Evolutionary conservation across 345 rosid genomes (phyloP).

Genomic region (Raphanus sativus): DNA sequence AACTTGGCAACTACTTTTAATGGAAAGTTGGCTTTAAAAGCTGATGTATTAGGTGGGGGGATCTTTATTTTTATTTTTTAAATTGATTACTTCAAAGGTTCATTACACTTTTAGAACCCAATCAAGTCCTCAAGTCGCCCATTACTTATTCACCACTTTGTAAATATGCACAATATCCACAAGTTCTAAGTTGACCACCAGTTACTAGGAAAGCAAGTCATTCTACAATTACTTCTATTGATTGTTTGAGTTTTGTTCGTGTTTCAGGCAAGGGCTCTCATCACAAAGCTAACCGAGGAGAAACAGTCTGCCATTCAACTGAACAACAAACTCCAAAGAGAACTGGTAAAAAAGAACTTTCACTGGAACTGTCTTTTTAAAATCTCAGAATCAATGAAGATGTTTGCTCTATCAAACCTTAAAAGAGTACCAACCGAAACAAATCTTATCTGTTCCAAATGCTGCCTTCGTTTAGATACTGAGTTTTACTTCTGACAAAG

Average conservation of each 20-base stretch:
- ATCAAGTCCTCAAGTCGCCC: background rate
- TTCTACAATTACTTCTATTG: background rate
- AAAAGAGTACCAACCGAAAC: slow-evolving; percentile 1
- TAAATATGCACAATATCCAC: background rate
- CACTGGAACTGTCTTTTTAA: background rate
- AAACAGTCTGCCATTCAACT: slow-evolving; percentile 55
- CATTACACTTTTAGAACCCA: slow-evolving; percentile 6
- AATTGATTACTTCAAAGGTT: slow-evolving; percentile 26
- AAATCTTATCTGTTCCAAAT: background rate
- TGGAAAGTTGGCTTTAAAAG: slow-evolving; percentile 17
- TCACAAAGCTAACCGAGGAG: slow-evolving; percentile 64
- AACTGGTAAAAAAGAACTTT: slow-evolving; percentile 50
- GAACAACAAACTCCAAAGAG: slow-evolving; percentile 60
- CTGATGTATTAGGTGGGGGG: slow-evolving; percentile 12
- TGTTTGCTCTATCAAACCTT: background rate
- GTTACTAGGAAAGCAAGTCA: background rate
- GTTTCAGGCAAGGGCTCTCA: slow-evolving; percentile 53
- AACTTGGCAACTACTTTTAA: background rate
- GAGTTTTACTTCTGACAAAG: slow-evolving; percentile 15
- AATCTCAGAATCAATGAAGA: too few species aligned
- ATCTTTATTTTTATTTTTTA: background rate
- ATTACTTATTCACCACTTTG: background rate
- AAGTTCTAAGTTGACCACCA: background rate
- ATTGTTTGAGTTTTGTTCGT: slow-evolving; percentile 12
- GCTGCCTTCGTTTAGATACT: background rate